These are phyloP conservation scores for Avena atlantica DNA, from an alignment of 176 grass and related monocot genomes.

Conservation along the genomic window DNA sequence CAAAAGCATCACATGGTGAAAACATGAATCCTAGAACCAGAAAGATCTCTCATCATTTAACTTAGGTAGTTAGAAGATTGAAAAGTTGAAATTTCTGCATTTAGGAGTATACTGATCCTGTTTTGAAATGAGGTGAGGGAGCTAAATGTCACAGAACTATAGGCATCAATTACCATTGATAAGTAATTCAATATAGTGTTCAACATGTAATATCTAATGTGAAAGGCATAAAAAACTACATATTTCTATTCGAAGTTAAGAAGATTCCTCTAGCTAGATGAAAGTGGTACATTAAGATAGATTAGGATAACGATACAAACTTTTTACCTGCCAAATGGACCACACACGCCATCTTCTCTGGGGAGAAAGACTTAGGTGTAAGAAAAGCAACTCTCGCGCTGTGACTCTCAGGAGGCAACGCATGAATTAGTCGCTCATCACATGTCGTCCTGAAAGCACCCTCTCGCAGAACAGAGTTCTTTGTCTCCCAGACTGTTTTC, in stretches of 20 bases:
- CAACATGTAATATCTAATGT: neutral
- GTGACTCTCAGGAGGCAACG: slow-evolving; percentile 84
- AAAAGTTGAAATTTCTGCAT: neutral
- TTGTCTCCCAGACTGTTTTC: slow-evolving; percentile 94
- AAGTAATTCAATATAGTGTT: neutral
- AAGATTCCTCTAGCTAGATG: slow-evolving; percentile 24
- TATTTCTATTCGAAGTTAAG: slow-evolving; percentile 17
- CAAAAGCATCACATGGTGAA: neutral
- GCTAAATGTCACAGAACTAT: neutral
- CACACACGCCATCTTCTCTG: slow-evolving; percentile 88
- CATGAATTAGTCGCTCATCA: slow-evolving; percentile 65
- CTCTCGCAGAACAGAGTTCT: slow-evolving; percentile 77
- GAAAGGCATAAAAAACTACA: slow-evolving; percentile 25
- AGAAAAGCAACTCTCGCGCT: slow-evolving; percentile 94
- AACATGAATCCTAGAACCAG: neutral
- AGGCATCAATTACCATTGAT: slow-evolving; percentile 1
- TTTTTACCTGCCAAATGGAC: slow-evolving; percentile 91
- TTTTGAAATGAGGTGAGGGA: neutral
- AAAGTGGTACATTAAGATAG: neutral
- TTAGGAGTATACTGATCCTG: neutral
- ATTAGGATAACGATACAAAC: slow-evolving; percentile 18
- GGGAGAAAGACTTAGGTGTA: slow-evolving; percentile 68
- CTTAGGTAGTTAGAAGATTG: neutral
- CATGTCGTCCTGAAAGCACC: slow-evolving; percentile 81
- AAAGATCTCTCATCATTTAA: neutral